Base-by-base conservation (phyloP, 805 yeast genomes). In the Wickerhamomyces hampshirensis region DNA sequence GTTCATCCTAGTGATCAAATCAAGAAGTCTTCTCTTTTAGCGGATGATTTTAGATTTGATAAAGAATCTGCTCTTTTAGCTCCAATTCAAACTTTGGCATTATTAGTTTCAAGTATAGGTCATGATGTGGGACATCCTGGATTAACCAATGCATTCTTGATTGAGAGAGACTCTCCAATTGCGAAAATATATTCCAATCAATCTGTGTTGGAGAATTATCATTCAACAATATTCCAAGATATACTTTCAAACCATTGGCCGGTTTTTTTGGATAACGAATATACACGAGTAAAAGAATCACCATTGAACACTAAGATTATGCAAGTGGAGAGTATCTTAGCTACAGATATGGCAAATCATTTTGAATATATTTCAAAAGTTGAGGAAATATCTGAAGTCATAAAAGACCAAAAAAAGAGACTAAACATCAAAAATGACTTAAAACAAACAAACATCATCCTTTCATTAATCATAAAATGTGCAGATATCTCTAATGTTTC, bases 41-140 rank as follows among this genome's bases (percentile, higher is more conserved):
- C 21, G 12, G 23, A 29, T 5, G 23, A 5, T 14, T 15, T 27
- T 5, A 5, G 30, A 1, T 34, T 38, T 47, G 28, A 39, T 40
- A 14, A 39, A 30, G 33, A 40, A 10, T 18, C 40, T 2, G 47
- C 53, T 3, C 19, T 47, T 28, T 24, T 53, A 17, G 38, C 53
- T 14, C 69, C 62, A 38, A 49, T 55, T 21, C 81, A 81, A 47
- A 66, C 71, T 3, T 61, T 84, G 31, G 74, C 83, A 2, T 60
- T 87, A 18, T 69, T 85, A 23, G 65, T 89, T 10, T 84, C 96
- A 0, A 93, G 96, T 1, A 62, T 89, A 29, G 98, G 98, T 35
- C 98, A 93, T 62, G 98, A 93, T 59, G 77, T 85, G 23, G 95
- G 96, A 16, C 98, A 93, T 59, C 98, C 98, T 1, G 98, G 98